Evolutionary conservation across 495 filamentous ascomycete species (phyloP).

Genomic region (Collariella sp.): DNA sequence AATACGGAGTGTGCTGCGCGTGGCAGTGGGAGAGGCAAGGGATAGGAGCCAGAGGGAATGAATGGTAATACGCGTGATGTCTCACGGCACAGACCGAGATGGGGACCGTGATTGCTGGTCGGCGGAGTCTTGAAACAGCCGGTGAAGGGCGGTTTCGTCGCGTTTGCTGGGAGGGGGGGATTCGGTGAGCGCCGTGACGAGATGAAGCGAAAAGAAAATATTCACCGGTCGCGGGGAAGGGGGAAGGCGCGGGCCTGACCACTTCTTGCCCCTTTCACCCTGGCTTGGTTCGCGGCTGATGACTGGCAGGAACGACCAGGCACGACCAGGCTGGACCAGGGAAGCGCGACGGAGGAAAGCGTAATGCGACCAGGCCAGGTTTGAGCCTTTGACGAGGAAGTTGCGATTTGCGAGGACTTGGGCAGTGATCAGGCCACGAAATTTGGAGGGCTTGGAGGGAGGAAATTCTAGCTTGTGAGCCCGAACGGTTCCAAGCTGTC

Average conservation of each 20-base stretch:
- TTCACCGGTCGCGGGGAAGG: constrained; percentile 30
- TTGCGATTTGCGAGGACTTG: neutral
- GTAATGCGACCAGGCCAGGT: constrained; percentile 7
- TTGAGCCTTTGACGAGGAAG: neutral
- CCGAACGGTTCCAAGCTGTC: too few species aligned
- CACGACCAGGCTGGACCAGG: neutral
- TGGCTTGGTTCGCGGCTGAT: constrained; percentile 8
- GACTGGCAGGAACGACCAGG: constrained; percentile 8
- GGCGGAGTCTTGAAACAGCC: constrained; percentile 22
- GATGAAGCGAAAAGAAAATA: constrained; percentile 24
- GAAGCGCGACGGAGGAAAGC: constrained; percentile 3
- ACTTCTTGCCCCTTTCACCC: constrained; percentile 8
- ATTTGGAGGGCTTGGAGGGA: neutral
- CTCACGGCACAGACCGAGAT: constrained; percentile 19
- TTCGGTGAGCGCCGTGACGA: constrained; percentile 27
- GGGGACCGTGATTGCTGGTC: constrained; percentile 7
- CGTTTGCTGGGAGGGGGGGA: constrained; percentile 18
- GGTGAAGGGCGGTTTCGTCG: constrained; percentile 21
- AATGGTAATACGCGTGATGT: constrained; percentile 14
- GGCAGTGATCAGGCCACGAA: too few species aligned
- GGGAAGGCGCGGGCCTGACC: constrained; percentile 19
- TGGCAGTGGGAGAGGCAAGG: too few species aligned
- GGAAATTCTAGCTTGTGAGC: too few species aligned
- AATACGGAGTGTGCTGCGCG: neutral
- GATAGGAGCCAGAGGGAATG: neutral